Evolutionary conservation across 495 filamentous ascomycete genomes (phyloP).

Genomic region (Hypoxylon lienhwacheense): DNA sequence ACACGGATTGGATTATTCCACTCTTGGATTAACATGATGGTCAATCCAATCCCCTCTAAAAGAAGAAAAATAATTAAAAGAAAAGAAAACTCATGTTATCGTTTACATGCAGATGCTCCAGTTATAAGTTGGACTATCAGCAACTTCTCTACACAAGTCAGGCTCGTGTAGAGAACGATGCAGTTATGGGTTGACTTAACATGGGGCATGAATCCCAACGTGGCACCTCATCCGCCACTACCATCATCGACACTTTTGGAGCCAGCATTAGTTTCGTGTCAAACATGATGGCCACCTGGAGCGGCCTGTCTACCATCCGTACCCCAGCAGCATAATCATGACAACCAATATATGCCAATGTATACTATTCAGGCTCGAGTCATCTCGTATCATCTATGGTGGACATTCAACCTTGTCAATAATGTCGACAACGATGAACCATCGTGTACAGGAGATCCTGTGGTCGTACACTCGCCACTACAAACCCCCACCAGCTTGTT

Average conservation of each 20-base stretch:
- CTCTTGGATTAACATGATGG: too few species aligned
- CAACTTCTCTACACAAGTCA: background rate
- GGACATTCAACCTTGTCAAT: constrained; percentile 5
- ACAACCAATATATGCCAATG: background rate
- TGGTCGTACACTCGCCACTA: constrained; percentile 10
- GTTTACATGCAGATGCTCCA: constrained; percentile 19
- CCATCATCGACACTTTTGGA: constrained; percentile 3
- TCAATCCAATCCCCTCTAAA: too few species aligned
- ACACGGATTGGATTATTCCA: too few species aligned
- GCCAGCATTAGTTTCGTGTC: constrained; percentile 5
- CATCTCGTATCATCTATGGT: constrained; percentile 8
- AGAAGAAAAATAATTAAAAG: too few species aligned
- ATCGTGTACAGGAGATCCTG: constrained; percentile 6
- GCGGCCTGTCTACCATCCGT: background rate
- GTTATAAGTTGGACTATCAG: constrained; percentile 4
- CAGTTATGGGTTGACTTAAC: constrained; percentile 2
- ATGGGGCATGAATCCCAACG: constrained; percentile 21
- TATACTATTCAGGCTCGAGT: constrained; percentile 9
- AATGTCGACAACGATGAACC: constrained; percentile 9
- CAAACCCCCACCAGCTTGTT: constrained; percentile 20
- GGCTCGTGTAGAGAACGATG: constrained; percentile 4
- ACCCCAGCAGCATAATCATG: background rate
- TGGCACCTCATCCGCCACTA: constrained; percentile 18
- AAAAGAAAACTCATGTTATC: too few species aligned
- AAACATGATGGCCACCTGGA: constrained; percentile 1